Base-by-base conservation (phyloP, 2,329 filamentous ascomycete genomes). In the Claviceps spartinae region DNA sequence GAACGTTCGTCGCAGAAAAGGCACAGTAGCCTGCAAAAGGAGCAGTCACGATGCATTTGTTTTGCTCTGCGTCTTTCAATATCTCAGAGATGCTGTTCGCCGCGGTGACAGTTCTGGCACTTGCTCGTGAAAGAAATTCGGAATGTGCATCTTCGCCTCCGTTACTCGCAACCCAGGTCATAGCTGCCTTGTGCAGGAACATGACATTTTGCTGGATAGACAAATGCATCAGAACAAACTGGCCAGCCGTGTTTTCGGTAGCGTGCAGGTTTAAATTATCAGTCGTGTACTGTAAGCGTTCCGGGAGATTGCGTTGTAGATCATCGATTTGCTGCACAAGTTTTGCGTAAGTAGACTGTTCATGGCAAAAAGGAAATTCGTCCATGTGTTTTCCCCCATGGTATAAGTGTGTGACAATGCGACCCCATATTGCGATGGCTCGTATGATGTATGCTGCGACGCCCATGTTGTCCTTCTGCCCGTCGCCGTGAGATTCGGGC, bases 21-120 rank as follows among this genome's bases (percentile, higher is more conserved):
- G 91, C 89, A 60, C 88, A 94, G 66, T 97, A 98, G 1, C 93
- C 91, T 1, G 89, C 86, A 65, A 97, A 97, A 0, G 93, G 93
- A 0, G 90, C 91, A 0, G 89, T 84, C 7, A 97, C 79, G 54
- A 85, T 82, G 63, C 91, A 83, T 24, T 66, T 63, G 2, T 59
- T 54, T 13, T 85, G 79, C 61, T 89, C 85, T 3, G 86, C 81
- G 58, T 94, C 88, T 58, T 84, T 83, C 48, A 97, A 79, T 46
- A 97, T 72, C 34, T 84, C 79, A 0, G 91, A 96, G 51, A 97
- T 93, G 56, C 84, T 81, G 62, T 88, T 89, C 4, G 93, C 93
- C 6, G 91, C 87, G 47, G 85, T 79, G 54, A 95, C 82, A 0
- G 89, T 88, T 53, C 83, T 85, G 49, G 81, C 78, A 8, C 83